Evolutionary conservation across 805 yeast genomes (phyloP).

Genomic region (Barnettozyma vustinii): DNA sequence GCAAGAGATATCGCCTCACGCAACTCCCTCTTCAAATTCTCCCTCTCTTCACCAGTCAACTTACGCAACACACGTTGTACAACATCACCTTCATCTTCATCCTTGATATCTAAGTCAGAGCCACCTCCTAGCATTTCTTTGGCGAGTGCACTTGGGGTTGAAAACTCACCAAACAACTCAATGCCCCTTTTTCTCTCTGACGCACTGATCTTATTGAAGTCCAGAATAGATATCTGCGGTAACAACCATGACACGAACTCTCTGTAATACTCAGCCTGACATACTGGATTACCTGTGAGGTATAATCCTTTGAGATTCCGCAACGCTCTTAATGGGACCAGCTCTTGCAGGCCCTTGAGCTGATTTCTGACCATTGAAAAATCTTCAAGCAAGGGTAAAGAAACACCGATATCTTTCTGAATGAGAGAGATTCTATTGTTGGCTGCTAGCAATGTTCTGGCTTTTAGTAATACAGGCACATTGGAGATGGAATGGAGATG

Average conservation of each 20-base stretch:
- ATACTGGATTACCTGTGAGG: constrained; percentile 55
- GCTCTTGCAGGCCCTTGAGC: constrained; percentile 38
- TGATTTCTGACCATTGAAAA: constrained; percentile 49
- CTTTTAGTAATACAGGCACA: constrained; percentile 39
- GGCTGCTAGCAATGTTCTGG: constrained; percentile 53
- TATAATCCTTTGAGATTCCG: constrained; percentile 42
- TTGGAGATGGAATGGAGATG: constrained; percentile 50
- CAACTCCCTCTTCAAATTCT: constrained; percentile 46
- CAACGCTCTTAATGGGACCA: constrained; percentile 37
- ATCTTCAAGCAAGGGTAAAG: constrained; percentile 43
- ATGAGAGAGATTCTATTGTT: constrained; percentile 51
- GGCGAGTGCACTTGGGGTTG: constrained; percentile 27
- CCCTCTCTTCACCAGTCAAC: constrained; percentile 50
- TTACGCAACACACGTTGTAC: constrained; percentile 35
- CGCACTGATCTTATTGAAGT: constrained; percentile 56
- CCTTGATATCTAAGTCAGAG: not conserved
- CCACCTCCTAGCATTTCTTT: constrained; percentile 18
- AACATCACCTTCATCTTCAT: constrained; percentile 27
- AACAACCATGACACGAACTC: constrained; percentile 51
- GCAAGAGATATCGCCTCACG: constrained; percentile 60
- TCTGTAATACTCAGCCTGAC: constrained; percentile 49
- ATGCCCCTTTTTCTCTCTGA: constrained; percentile 44
- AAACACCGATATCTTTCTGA: constrained; percentile 29
- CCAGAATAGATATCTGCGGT: constrained; percentile 62
- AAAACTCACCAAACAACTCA: constrained; percentile 36